phyloP scores from a whole-genome alignment of 2,329 filamentous ascomycete species.

The Dichotomopilus funicola region DNA sequence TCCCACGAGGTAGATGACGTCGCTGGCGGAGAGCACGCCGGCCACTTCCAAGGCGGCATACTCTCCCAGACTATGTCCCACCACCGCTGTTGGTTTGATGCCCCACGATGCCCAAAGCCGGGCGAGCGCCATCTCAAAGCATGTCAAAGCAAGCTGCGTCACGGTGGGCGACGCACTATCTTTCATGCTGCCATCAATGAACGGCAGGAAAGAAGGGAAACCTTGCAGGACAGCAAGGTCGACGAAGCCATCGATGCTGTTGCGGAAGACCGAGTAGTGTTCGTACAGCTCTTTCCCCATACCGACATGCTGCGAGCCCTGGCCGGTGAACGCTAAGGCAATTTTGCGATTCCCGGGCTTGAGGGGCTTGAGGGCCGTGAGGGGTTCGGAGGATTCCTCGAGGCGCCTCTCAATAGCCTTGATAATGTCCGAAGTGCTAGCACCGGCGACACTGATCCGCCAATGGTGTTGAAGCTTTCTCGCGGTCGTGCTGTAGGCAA shows the following conservation, averaged over 20 bases:
- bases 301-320: slow-evolving; percentile 48
- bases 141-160: slow-evolving; percentile 48
- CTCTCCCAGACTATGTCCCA: slow-evolving; percentile 63
- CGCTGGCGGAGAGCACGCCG: slow-evolving; percentile 62
- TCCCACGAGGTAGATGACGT: slow-evolving; percentile 67
- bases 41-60: slow-evolving; percentile 67
- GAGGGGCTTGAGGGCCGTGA: slow-evolving; percentile 28
- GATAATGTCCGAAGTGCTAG: slow-evolving; percentile 37
- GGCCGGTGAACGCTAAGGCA: slow-evolving; percentile 50
- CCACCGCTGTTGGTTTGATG: slow-evolving; percentile 46
- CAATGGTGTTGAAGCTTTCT: slow-evolving; percentile 55
- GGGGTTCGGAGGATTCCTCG: slow-evolving; percentile 34
- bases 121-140: slow-evolving; percentile 52
- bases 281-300: slow-evolving; percentile 46
- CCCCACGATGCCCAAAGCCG: slow-evolving; percentile 52
- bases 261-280: slow-evolving; percentile 41
- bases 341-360: slow-evolving; percentile 39
- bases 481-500: slow-evolving; percentile 64
- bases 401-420: slow-evolving; percentile 36
- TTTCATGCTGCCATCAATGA: slow-evolving; percentile 40
- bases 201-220: slow-evolving; percentile 51
- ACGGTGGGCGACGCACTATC: slow-evolving; percentile 44
- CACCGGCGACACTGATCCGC: slow-evolving; percentile 44
- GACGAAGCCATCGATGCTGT: slow-evolving; percentile 52
- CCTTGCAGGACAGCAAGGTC: slow-evolving; percentile 43